Conservation (phyloP, 768 basidiomycete genomes). For the Flagelloscypha sp. region DNA sequence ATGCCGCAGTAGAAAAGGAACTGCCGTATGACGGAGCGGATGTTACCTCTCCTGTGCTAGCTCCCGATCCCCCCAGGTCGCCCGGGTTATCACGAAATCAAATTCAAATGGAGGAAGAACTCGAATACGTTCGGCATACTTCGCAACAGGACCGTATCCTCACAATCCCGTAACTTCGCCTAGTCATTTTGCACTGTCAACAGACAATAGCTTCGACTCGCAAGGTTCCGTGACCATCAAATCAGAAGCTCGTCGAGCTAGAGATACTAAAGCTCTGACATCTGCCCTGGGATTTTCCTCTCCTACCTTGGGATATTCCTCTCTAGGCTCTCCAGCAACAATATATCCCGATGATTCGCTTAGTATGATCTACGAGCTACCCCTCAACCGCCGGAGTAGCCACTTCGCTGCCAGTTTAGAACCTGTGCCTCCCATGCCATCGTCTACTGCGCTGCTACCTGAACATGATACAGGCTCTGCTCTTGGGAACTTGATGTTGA, state of each 20-base stretch:
- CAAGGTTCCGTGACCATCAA: constrained; percentile 26
- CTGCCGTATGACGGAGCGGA: constrained; percentile 51
- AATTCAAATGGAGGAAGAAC: constrained; percentile 42
- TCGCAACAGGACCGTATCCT: constrained; percentile 44
- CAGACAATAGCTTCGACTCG: constrained; percentile 27
- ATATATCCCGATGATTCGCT: constrained; percentile 68
- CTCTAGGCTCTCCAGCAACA: constrained; percentile 55
- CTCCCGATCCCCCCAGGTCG: constrained; percentile 17
- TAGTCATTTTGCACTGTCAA: constrained; percentile 16
- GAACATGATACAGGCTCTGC: constrained; percentile 38
- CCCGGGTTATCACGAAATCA: constrained; percentile 19
- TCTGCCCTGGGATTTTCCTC: constrained; percentile 31
- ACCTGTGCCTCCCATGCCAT: too few relatives aligned
- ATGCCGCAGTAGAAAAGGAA: constrained; percentile 19
- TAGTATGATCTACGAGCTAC: constrained; percentile 42
- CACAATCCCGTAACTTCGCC: constrained; percentile 41
- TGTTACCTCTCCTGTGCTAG: constrained; percentile 32
- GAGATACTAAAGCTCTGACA: constrained; percentile 28
- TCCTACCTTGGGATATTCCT: constrained; percentile 28
- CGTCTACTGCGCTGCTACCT: too few relatives aligned
- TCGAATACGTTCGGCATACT: constrained; percentile 64
- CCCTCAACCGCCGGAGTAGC: constrained; percentile 9
- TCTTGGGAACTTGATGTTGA: constrained; percentile 53
- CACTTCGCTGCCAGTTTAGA: constrained; percentile 13
- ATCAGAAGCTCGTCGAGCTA: constrained; percentile 35